Conservation (phyloP, 139 green algal species). For the Bryopsis sp. region DNA sequence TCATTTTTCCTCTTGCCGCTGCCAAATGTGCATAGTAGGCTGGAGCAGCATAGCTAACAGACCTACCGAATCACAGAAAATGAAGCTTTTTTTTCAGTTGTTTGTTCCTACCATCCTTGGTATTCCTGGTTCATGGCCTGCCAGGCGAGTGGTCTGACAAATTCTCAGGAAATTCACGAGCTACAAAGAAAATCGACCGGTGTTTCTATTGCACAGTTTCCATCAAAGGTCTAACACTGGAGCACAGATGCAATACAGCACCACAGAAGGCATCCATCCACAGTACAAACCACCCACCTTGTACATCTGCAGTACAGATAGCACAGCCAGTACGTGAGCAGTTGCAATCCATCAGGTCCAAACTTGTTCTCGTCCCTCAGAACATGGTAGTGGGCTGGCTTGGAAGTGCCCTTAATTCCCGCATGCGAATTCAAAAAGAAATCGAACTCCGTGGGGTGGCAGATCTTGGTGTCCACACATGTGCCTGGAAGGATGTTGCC, state of each 20-base stretch:
- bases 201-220: too few relatives aligned
- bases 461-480: conserved; percentile 58
- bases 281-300: conserved; percentile 41
- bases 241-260: too few relatives aligned
- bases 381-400: conserved; percentile 55
- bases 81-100: neutral
- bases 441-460: conserved; percentile 50
- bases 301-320: conserved; percentile 69
- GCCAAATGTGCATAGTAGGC: conserved; percentile 70
- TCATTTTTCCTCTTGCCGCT: conserved; percentile 36
- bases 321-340: conserved; percentile 63
- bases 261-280: too few relatives aligned
- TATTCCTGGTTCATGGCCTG: too few relatives aligned
- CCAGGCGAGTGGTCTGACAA: neutral
- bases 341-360: conserved; percentile 45
- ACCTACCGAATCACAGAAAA: conserved; percentile 12
- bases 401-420: conserved; percentile 57
- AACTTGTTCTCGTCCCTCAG: conserved; percentile 65
- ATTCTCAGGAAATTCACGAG: neutral
- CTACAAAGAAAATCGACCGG: neutral
- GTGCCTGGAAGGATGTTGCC: conserved; percentile 59
- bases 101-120: neutral
- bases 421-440: conserved; percentile 81
- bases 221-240: too few relatives aligned
- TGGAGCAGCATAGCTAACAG: conserved; percentile 47